These are phyloP conservation scores for Colletotrichum trifolii DNA, from an alignment of 2,329 filamentous ascomycete genomes.

Conservation along the genomic window DNA sequence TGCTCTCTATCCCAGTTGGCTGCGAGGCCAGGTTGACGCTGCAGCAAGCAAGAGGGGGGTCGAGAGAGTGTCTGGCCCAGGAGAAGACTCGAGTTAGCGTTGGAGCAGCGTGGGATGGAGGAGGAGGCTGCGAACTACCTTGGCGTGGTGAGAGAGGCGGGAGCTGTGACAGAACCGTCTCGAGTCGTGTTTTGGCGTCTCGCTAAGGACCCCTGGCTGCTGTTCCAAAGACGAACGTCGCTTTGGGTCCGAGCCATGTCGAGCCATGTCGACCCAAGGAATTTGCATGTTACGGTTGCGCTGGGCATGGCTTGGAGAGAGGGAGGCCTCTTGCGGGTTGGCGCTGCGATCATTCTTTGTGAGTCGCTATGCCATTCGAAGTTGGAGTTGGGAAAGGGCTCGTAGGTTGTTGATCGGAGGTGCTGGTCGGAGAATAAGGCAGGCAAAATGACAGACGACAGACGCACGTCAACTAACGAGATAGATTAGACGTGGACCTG, in stretches of 20 bases:
- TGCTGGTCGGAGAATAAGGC: not conserved
- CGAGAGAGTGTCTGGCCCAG: not conserved
- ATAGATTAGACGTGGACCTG: slow-evolving; percentile 19
- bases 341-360: too few relatives aligned
- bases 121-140: slow-evolving; percentile 15
- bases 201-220: slow-evolving; percentile 34
- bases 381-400: too few relatives aligned
- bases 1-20: slow-evolving; percentile 10
- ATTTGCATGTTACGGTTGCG: slow-evolving; percentile 17
- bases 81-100: too few relatives aligned
- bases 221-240: slow-evolving; percentile 26
- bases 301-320: slow-evolving; percentile 2
- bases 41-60: not conserved
- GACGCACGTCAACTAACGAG: not conserved
- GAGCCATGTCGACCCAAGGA: slow-evolving; percentile 12
- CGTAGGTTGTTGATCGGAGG: too few relatives aligned
- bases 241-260: slow-evolving; percentile 19
- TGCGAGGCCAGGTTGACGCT: slow-evolving; percentile 6
- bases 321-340: slow-evolving; percentile 16
- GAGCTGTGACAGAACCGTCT: slow-evolving; percentile 62
- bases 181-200: slow-evolving; percentile 57
- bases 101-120: slow-evolving; percentile 5
- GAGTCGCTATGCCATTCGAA: too few relatives aligned
- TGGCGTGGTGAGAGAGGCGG: slow-evolving; percentile 21
- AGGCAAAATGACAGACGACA: not conserved